Evolutionary conservation across 2,329 filamentous ascomycete genomes (phyloP).

Genomic region (Ascochyta lentis): DNA sequence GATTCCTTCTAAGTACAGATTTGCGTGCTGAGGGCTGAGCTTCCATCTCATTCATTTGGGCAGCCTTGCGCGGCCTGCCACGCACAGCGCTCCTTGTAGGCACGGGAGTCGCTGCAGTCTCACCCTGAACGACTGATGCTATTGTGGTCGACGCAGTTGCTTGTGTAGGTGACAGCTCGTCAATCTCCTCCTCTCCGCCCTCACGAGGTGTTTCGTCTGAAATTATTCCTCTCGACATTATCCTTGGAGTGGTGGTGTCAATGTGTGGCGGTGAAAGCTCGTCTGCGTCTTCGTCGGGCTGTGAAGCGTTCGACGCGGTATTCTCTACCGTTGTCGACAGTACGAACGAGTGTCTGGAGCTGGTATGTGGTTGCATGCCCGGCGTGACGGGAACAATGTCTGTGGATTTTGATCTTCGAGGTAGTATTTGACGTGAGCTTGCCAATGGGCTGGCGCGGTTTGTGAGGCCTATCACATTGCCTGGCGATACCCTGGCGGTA

Average conservation of each 20-base stretch:
- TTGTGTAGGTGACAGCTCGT: conserved; percentile 28
- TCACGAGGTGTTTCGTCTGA: conserved; percentile 11
- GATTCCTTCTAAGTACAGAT: conserved; percentile 13
- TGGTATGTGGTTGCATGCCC: conserved; percentile 21
- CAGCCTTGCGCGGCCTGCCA: conserved; percentile 21
- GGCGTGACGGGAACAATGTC: conserved; percentile 37
- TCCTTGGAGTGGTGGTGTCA: conserved; percentile 19
- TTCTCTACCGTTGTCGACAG: conserved; percentile 19
- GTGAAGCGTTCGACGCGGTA: conserved; percentile 22
- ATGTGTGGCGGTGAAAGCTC: conserved; percentile 34
- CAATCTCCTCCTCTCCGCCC: conserved; percentile 23
- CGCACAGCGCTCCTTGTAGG: conserved; percentile 5
- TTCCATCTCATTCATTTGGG: conserved; percentile 5
- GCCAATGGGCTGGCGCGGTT: conserved; percentile 21
- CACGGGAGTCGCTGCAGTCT: conserved; percentile 1
- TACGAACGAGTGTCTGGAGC: conserved; percentile 20
- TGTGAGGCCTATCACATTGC: conserved; percentile 11
- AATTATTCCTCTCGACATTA: conserved; percentile 15
- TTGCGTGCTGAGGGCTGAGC: conserved; percentile 20
- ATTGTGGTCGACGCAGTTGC: neutral
- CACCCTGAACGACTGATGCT: neutral
- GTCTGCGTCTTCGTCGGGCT: conserved; percentile 35
- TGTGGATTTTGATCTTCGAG: conserved; percentile 29
- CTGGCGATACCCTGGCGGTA: conserved; percentile 22
- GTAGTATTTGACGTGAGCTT: conserved; percentile 17